phyloP scores from a whole-genome alignment of 116 monocot genomes.

The Zostera marina region DNA sequence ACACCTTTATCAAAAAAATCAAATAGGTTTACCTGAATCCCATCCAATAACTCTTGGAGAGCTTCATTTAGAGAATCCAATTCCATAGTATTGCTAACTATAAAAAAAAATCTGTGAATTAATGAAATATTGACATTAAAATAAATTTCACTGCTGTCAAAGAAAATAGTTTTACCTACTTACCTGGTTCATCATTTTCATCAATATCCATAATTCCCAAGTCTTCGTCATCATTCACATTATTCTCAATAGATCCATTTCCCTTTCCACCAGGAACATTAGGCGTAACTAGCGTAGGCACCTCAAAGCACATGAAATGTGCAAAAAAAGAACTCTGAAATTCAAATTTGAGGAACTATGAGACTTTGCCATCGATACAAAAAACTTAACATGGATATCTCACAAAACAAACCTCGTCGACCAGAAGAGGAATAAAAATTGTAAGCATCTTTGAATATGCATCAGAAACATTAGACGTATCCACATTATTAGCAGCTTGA shows the following conservation, averaged over 20 bases:
- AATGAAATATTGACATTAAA: conserved; percentile 1
- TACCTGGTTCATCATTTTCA: conserved; percentile 78
- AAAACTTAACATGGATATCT: not conserved
- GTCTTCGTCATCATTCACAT: conserved; percentile 39
- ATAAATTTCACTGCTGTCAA: not conserved
- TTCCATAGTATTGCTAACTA: conserved; percentile 54
- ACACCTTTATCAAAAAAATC: too few relatives aligned
- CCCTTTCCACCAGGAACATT: conserved; percentile 22
- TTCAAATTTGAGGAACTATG: not conserved
- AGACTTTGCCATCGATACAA: not conserved
- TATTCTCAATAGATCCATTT: conserved; percentile 23
- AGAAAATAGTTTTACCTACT: not conserved
- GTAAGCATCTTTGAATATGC: conserved; percentile 99
- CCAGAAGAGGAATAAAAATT: conserved; percentile 99
- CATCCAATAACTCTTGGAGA: conserved; percentile 93
- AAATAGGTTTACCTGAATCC: conserved; percentile 60
- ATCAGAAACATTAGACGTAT: conserved; percentile 91
- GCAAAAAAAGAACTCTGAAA: conserved; percentile 98
- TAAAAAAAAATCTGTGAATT: conserved; percentile 1
- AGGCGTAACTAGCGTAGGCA: conserved; percentile 63
- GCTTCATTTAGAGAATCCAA: conserved; percentile 80
- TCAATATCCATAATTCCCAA: conserved; percentile 68
- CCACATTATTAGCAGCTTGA: conserved; percentile 48
- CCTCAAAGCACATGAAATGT: conserved; percentile 99
- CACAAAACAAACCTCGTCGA: conserved; percentile 66